Base-by-base conservation (phyloP, 1,284 basidiomycete genomes). In the Volvariella volvacea region DNA sequence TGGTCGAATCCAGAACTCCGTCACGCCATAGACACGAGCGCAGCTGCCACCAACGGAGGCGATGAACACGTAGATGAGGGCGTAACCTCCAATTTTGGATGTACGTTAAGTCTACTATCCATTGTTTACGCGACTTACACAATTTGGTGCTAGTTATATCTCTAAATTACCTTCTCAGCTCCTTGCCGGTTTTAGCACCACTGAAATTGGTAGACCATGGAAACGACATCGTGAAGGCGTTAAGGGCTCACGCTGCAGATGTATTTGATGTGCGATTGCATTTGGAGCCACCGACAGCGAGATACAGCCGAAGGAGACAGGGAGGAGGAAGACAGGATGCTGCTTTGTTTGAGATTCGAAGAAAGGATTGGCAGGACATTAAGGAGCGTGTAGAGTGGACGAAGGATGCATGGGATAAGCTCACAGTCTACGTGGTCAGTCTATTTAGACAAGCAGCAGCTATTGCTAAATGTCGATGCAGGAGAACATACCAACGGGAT, bases 401-500 rank as follows among this genome's bases (percentile, higher is more conserved):
- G 14, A 67, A 68, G 47, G 55, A 57, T 12, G 68, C 76, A 16
- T 88, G 86, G 86, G 74, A 83, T 10, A 55, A 66, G 2, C 53
- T 71, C 43, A 85, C 80, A 0, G 52, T 84, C 2, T 89, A 89
- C 53, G 56, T 87, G 53, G 87, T 87, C 52, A 48, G 73, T 52
- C 34, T 39, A 43, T 16, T 25, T 2, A n/a, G 3, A 39, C 37
- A 9, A 6, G 25, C 12, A 28, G 6, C 6, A 28, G 6, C 12
- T 12, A 28, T n/a, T 12, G 32, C 15, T n/a, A 7, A 4, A 36
- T 36, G 6, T 6, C 34, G 15, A 6, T n/a, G 8, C 34, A 89
- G 87, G 87, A 89, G 65, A 78, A 76, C 48, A 72, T 88, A n/a
- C 86, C 87, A 0, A 52, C 60, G 0, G 59, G 66, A 22, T 67